phyloP scores from a whole-genome alignment of 75 land plant species.

The Cunninghamia lanceolata region DNA sequence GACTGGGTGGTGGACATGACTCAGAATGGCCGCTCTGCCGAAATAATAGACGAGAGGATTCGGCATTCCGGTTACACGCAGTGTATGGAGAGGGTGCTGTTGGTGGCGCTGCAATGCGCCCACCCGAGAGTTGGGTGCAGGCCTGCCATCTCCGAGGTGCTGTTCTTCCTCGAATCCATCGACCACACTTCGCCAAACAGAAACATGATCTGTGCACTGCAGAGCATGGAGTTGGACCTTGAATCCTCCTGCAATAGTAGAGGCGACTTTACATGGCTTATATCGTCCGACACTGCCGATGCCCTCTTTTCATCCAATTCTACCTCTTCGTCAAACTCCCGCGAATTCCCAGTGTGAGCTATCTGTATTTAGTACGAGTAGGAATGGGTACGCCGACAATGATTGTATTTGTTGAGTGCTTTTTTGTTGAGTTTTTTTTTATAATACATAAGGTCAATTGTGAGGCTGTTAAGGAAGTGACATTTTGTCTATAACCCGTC shows the following conservation, averaged over 20 bases:
- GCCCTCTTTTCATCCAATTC: neutral
- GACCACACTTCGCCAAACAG: neutral
- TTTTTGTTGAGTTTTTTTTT: too few relatives aligned
- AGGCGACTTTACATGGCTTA: constrained; percentile 15
- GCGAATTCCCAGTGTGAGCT: neutral
- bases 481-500: too few relatives aligned
- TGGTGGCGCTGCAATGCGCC: constrained; percentile 31
- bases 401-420: too few relatives aligned
- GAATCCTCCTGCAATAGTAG: constrained; percentile 14
- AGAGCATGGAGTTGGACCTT: neutral
- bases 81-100: neutral
- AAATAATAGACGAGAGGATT: too few relatives aligned
- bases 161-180: neutral
- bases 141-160: constrained; percentile 19
- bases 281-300: neutral
- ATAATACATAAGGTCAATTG: too few relatives aligned
- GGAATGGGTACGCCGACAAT: too few relatives aligned
- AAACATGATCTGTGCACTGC: neutral
- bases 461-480: too few relatives aligned
- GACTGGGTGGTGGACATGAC: too few relatives aligned
- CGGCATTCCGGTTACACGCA: too few relatives aligned
- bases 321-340: neutral
- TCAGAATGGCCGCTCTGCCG: too few relatives aligned
- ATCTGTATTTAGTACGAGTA: too few relatives aligned
- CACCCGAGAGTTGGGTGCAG: constrained; percentile 31